phyloP scores from a whole-genome alignment of 2,329 filamentous ascomycete species.

The Paradendryphiella salina region DNA sequence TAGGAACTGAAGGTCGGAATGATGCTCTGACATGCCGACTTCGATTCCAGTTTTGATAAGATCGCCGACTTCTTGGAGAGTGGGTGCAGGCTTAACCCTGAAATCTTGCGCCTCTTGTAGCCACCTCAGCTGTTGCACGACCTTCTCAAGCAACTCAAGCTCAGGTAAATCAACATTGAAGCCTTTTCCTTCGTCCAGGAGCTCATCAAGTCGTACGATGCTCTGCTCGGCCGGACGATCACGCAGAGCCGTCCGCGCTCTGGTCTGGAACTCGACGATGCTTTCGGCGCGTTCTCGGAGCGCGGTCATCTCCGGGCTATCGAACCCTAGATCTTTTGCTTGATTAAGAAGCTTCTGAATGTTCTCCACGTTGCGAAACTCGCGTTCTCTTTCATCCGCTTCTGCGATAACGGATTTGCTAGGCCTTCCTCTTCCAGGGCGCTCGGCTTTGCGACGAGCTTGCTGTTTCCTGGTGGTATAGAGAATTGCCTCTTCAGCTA shows the following conservation, averaged over 20 bases:
- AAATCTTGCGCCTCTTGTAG: slow-evolving; percentile 72
- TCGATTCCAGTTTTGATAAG: slow-evolving; percentile 77
- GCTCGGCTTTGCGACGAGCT: slow-evolving; percentile 93
- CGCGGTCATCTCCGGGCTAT: slow-evolving; percentile 85
- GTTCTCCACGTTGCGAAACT: slow-evolving; percentile 85
- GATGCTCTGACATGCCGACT: slow-evolving; percentile 75
- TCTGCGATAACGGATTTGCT: slow-evolving; percentile 68
- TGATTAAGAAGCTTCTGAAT: slow-evolving; percentile 81
- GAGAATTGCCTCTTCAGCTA: slow-evolving; percentile 94
- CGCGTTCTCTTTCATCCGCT: slow-evolving; percentile 78
- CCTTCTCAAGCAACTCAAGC: slow-evolving; percentile 76
- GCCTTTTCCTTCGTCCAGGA: slow-evolving; percentile 84
- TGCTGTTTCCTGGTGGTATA: slow-evolving; percentile 98
- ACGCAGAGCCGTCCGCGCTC: slow-evolving; percentile 70
- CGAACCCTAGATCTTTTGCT: slow-evolving; percentile 86
- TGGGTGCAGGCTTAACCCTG: slow-evolving; percentile 64
- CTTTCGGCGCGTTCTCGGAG: slow-evolving; percentile 82
- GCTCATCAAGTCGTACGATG: slow-evolving; percentile 78
- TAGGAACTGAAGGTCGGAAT: slow-evolving; percentile 77
- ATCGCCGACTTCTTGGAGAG: slow-evolving; percentile 75
- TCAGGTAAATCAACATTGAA: slow-evolving; percentile 94
- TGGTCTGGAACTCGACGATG: slow-evolving; percentile 81
- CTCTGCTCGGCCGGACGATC: slow-evolving; percentile 55
- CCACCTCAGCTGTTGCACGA: slow-evolving; percentile 87
- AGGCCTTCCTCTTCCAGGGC: slow-evolving; percentile 73